Percentiles rank a stretch among this genome's conserved stretches.
phyloP scores from a whole-genome alignment of 345 rosid species.

The Eucalyptus guilfoylei region DNA sequence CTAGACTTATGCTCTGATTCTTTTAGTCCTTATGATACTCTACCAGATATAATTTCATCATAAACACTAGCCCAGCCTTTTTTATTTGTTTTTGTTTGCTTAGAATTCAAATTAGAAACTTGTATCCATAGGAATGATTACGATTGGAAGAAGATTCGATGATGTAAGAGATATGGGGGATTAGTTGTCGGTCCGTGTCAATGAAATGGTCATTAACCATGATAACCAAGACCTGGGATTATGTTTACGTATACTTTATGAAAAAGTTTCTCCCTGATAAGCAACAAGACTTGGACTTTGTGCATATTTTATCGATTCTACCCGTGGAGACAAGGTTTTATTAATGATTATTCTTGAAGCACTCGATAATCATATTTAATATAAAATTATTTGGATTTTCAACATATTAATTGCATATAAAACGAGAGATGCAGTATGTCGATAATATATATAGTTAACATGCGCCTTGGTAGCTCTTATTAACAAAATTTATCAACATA shows the following conservation, averaged over 20 bases:
- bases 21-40: neutral
- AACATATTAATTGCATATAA: neutral
- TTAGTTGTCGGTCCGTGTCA: neutral
- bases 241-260: neutral
- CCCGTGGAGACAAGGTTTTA: neutral
- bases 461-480: neutral
- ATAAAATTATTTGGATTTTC: neutral
- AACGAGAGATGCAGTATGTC: neutral
- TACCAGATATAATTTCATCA: neutral
- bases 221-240: neutral
- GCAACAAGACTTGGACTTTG: neutral
- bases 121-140: neutral
- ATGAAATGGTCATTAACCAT: neutral
- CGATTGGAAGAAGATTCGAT: neutral
- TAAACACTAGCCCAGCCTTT: neutral
- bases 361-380: neutral
- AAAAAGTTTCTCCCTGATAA: neutral
- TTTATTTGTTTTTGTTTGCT: neutral
- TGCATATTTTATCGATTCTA: neutral
- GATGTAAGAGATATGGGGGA: neutral
- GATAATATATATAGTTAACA: neutral
- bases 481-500: neutral
- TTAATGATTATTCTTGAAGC: neutral
- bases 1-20: neutral
- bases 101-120: neutral